Conservation (phyloP, 257 asterid species). For the Solanum dulcamara region DNA sequence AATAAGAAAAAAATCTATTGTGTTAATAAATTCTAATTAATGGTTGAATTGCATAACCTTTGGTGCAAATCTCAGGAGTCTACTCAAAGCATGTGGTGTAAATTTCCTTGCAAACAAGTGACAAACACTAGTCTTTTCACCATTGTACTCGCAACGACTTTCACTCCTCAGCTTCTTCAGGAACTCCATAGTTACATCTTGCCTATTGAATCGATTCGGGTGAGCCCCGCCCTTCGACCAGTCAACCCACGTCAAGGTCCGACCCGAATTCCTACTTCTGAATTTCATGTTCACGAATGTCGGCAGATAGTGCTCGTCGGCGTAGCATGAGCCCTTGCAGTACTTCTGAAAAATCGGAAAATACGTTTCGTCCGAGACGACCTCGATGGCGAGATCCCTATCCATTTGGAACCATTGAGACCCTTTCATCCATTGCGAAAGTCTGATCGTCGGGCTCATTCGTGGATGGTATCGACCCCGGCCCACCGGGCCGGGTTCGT, state of each 20-base stretch:
- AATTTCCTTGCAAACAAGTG: constrained; percentile 84
- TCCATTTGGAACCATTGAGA: constrained; percentile 86
- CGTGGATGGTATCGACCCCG: constrained; percentile 43
- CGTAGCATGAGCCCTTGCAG: constrained; percentile 46
- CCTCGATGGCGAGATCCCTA: constrained; percentile 47
- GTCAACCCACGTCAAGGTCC: constrained; percentile 72
- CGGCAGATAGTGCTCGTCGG: constrained; percentile 82
- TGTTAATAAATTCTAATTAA: not conserved
- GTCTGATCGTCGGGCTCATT: constrained; percentile 45
- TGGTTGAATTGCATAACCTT: constrained; percentile 49
- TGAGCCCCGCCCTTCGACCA: constrained; percentile 89
- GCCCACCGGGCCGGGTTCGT: constrained; percentile 43
- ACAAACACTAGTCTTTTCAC: constrained; percentile 38
- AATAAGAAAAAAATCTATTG: too few species aligned
- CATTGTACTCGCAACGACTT: constrained; percentile 50
- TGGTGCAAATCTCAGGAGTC: constrained; percentile 65
- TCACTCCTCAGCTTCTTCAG: constrained; percentile 48
- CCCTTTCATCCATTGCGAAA: constrained; percentile 71
- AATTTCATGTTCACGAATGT: constrained; percentile 43
- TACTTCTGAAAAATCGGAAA: constrained; percentile 30
- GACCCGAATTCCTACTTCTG: constrained; percentile 26
- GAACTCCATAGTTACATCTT: constrained; percentile 27
- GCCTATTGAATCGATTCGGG: constrained; percentile 35
- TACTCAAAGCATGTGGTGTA: constrained; percentile 35
- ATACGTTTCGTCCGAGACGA: constrained; percentile 36